Conservation (phyloP, 108 stramenopile genomes). For the Skeletonema costatum region DNA sequence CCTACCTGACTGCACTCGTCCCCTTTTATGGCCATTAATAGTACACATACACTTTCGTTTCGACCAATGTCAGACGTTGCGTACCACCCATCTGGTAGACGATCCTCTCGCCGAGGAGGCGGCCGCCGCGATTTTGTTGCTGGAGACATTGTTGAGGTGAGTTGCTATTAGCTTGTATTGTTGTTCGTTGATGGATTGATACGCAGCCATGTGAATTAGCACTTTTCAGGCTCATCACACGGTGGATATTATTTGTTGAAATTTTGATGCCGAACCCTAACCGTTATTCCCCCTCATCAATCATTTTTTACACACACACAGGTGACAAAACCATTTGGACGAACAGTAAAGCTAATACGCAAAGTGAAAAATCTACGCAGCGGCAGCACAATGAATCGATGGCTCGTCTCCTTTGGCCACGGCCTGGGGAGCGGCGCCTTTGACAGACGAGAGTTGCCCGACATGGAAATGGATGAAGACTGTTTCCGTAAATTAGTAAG, state of each 20-base stretch:
- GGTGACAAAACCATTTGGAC: conserved; percentile 2
- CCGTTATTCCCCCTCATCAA: not conserved
- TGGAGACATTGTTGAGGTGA: conserved; percentile 11
- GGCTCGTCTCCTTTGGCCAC: not conserved
- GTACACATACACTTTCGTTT: not conserved
- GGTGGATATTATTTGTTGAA: not conserved
- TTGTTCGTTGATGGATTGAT: not conserved
- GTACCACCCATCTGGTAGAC: not conserved
- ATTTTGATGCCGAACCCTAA: not conserved
- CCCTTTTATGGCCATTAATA: conserved; percentile 4
- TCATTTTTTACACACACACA: not conserved
- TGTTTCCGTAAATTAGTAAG: conserved; percentile 6
- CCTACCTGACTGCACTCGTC: not conserved
- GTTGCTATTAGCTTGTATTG: not conserved
- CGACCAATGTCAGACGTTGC: conserved; percentile 4
- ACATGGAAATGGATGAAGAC: conserved; percentile 1
- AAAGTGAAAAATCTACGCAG: conserved; percentile 1
- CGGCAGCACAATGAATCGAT: not conserved
- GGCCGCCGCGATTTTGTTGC: conserved; percentile 3
- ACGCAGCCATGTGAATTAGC: not conserved
- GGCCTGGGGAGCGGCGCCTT: conserved; percentile 5
- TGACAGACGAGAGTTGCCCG: not conserved
- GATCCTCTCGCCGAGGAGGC: conserved; percentile 2
- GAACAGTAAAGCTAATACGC: not conserved
- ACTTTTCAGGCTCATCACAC: not conserved